Evolutionary conservation across 2,329 filamentous ascomycete genomes (phyloP), one percentile per base, ranked within the genome.

Genomic region (Botryotinia convoluta): DNA sequence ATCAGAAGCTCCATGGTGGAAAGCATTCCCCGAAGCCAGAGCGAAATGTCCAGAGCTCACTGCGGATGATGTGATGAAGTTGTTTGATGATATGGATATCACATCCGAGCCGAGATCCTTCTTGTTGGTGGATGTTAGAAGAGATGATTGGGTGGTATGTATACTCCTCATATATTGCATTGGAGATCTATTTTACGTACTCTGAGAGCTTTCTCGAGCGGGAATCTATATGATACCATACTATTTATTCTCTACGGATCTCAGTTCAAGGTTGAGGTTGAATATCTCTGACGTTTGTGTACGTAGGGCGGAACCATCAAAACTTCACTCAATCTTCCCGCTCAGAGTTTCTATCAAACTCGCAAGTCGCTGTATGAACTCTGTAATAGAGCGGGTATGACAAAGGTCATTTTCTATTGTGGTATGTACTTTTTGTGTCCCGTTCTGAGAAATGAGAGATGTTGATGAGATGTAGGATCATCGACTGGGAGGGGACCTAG

Each of bases 281-380:
- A 57, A 16, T 16, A 37, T 32, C 39, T 59, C 68, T 74, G 35
- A 71, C 44, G 39, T 68, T 1, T 37, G 7, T 35, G 44, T 57
- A 26, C 18, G 9, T 71, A 86, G 86, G 90, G 90, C 39, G 90
- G 89, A 59, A 90, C 88, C 0, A 87, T 92, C 72, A 81, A 82
- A 14, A 85, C 85, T 3, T 89, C 89, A 1, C 83, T 91, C 75
- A 89, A 89, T 75, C 81, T 89, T 22, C 87, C 87, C 0, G 87
- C 87, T 14, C 87, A 89, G 71, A 85, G 83, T 20, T 83, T 89
- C 57, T 87, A 87, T 71, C 85, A 85, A 69, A 85, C 85, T 5
- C 82, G 87, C 9, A 82, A 84, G 6, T 80, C 82, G 9, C 78
- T 88, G 42, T 85, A 88, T 74, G 83, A 83, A 62, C 80, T 89